A percentile compares a stretch with the other conserved stretches of the same genome.
Evolutionary conservation across 2,329 filamentous ascomycete species (phyloP).

Genomic region (Fonsecaea nubica): DNA sequence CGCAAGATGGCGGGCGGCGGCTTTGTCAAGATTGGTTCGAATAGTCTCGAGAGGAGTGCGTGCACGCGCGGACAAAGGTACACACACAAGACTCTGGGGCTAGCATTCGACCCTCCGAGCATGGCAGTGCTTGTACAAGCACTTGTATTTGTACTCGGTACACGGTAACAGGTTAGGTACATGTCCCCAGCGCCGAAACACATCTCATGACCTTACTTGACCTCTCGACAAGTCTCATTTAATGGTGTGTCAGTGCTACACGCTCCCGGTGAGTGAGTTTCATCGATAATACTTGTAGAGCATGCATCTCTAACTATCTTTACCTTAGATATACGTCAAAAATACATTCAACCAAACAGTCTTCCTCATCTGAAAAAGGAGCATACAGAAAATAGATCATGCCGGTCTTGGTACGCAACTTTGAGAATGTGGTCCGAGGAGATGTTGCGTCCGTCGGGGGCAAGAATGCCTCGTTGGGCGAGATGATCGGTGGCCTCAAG

Average conservation of each 20-base stretch:
- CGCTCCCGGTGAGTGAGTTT: background rate
- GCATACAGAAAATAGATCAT: constrained; percentile 2
- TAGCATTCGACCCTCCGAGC: background rate
- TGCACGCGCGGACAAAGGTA: background rate
- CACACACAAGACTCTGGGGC: background rate
- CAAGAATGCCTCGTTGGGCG: constrained; percentile 50
- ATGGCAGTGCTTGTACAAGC: background rate
- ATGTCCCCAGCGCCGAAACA: background rate
- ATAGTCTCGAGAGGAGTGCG: background rate
- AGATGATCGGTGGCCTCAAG: constrained; percentile 47
- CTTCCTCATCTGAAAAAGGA: background rate
- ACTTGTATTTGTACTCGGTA: no score
- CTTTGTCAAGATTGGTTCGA: background rate
- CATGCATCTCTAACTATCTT: background rate
- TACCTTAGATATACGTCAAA: background rate
- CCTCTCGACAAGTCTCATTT: background rate
- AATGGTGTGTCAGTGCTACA: background rate
- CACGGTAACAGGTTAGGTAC: no score
- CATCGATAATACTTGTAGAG: background rate
- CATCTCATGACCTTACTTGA: background rate
- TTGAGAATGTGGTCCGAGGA: constrained; percentile 39
- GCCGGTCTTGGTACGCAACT: constrained; percentile 35
- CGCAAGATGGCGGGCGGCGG: background rate
- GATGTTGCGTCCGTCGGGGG: constrained; percentile 47
- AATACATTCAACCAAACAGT: background rate